These are phyloP conservation scores for Lanmaoa rubissima DNA, from an alignment of 768 basidiomycete species.

Conservation along the genomic window DNA sequence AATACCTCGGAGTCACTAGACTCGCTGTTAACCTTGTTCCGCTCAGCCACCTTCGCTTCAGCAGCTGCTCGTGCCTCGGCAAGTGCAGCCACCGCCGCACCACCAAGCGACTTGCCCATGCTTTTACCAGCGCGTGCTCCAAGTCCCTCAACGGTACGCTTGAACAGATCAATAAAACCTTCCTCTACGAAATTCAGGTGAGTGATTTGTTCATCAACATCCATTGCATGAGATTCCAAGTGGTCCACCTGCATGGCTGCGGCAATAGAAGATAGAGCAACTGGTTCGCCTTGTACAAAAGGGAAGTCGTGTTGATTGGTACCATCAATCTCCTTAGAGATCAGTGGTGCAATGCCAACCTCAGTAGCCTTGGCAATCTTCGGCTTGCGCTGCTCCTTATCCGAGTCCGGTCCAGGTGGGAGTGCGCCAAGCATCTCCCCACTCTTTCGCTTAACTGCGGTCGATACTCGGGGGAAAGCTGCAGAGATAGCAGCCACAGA, in stretches of 20 bases:
- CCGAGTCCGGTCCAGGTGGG: constrained; percentile 17
- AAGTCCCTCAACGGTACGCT: constrained; percentile 68
- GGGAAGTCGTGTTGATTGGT: background rate
- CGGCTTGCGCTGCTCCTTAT: constrained; percentile 42
- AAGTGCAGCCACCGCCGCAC: constrained; percentile 49
- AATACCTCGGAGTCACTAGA: constrained; percentile 26
- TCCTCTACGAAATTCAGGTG: constrained; percentile 24
- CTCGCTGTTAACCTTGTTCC: constrained; percentile 48
- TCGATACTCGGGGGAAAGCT: constrained; percentile 17
- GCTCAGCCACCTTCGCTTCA: constrained; percentile 66
- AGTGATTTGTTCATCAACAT: constrained; percentile 16
- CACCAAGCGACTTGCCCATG: constrained; percentile 60
- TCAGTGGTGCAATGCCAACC: constrained; percentile 32
- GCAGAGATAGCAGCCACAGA: background rate
- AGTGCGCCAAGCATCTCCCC: constrained; percentile 40
- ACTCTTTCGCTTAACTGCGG: constrained; percentile 64
- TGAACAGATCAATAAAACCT: constrained; percentile 63
- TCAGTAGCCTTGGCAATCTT: constrained; percentile 51
- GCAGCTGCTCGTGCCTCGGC: constrained; percentile 66
- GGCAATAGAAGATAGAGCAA: background rate
- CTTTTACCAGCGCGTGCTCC: constrained; percentile 58
- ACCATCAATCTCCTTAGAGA: constrained; percentile 9
- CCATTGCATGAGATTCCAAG: constrained; percentile 26
- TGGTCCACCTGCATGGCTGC: background rate
- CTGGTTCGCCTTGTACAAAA: constrained; percentile 2